Base-by-base conservation (phyloP, 148 eudicot genomes). In the Rheum nobile region DNA sequence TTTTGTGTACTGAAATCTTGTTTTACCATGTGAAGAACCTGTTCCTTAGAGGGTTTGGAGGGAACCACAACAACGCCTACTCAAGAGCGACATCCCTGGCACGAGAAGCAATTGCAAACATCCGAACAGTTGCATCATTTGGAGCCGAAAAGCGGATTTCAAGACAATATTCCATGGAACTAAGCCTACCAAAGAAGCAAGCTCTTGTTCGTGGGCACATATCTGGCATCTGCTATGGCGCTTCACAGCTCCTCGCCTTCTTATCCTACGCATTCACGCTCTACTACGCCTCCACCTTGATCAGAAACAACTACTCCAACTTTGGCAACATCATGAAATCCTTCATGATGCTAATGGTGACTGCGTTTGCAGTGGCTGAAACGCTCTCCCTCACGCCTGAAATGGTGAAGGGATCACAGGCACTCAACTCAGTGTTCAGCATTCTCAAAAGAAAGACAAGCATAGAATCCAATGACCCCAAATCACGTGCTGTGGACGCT, bases 1-100 rank as follows among this genome's bases (percentile, higher is more conserved):
- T 32, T 35, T 67, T n/a, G n/a, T n/a, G 69, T 63, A 16, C 4
- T 67, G 8, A 69, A 70, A 41, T 71, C 48, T 54, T 26, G 32
- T 10, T 26, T 59, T 11, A 39, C 10, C 35, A 12, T 54, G 35
- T 73, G 82, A 88, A 91, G 93, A 84, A 84, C 82, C 79, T 81
- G 61, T 91, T 91, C 79, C 89, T 87, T 1, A 80, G 80, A 72
- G 93, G 93, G 38, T 88, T 87, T 76, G 96, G 89, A 54, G 97
- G 92, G 65, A 80, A 90, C 74, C 85, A 88, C 37, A 72, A 73
- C 26, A 67, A 50, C 50, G 78, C 87, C 57, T 90, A 88, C 71
- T 76, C 72, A 28, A 75, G 71, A 24, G 90, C 96, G 31, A 91
- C 85, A 5, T 54, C 86, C 32, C 74, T 91, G 22, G 93, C 93